phyloP scores from a whole-genome alignment of 495 filamentous ascomycete genomes.

The Penicillium macrosclerotiorum region DNA sequence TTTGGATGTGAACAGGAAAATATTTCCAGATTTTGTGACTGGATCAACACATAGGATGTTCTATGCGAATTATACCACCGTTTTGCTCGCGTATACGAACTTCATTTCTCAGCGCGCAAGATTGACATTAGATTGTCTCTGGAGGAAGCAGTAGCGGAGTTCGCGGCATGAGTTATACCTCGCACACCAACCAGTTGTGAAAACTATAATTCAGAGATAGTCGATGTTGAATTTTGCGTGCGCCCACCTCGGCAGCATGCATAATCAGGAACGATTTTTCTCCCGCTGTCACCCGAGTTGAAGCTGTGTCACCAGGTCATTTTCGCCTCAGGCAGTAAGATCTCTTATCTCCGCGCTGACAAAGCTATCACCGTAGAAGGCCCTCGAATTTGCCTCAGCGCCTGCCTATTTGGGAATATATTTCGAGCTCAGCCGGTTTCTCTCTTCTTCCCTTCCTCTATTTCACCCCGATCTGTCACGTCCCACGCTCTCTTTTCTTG shows the following conservation, averaged over 20 bases:
- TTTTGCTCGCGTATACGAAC: too few species aligned
- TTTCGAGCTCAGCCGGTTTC: neutral
- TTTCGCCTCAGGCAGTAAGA: constrained; percentile 13
- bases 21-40: too few species aligned
- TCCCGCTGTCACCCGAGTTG: constrained; percentile 1
- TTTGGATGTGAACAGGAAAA: too few species aligned
- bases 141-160: too few species aligned
- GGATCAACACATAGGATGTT: too few species aligned
- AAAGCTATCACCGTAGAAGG: constrained; percentile 38
- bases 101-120: too few species aligned
- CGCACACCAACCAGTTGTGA: too few species aligned
- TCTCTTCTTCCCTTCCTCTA: neutral
- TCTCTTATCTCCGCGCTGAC: constrained; percentile 32
- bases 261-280: too few species aligned
- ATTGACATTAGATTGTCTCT: too few species aligned
- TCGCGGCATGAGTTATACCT: too few species aligned
- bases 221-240: neutral
- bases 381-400: constrained; percentile 25
- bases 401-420: constrained; percentile 13
- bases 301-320: neutral
- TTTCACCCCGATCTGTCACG: neutral
- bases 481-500: neutral
- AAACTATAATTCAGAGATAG: too few species aligned
- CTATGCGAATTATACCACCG: too few species aligned
- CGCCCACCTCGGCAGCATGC: neutral